Base-by-base conservation (phyloP, 345 rosid genomes). In the Nephelium lappaceum region DNA sequence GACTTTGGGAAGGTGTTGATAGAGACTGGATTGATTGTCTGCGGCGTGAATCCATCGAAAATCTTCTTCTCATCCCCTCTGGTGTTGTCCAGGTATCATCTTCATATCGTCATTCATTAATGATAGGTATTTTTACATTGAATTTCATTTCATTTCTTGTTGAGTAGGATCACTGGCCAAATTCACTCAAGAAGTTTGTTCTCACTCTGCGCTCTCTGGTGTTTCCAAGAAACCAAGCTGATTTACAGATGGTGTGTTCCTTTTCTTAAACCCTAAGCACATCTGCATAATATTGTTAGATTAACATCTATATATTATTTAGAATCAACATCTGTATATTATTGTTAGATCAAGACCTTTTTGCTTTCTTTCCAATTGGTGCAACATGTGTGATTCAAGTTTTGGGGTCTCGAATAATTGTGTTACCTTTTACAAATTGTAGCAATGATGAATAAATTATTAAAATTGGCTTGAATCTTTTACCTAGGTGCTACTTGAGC, bases 1-100 rank as follows among this genome's bases (percentile, higher is more conserved):
- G 88, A 71, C 91, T 86, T 45, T 95, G 98, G 98, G 95, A 93
- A 86, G 87, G 85, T 65, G 79, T 95, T 66, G 92, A 95, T 77
- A 16, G 79, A 74, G 88, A 91, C 2, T 95, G 98, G 98, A 85
- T 92, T 78, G 88, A 88, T 12, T 92, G 98, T 85, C 83, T 95
- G 49, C 85, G 84, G 23, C 74, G 78, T 49, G 98, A 95, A 74
- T 83, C 92, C 15, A 83, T 83, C 55, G 84, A 88, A 53, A 88
- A 88, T 77, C 90, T 92, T 77, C 89, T 92, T 71, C 91, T 85
- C 16, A 88, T 95, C 66, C 98, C 99, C 47, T 92, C 90, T 73
- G 97, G 96, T 70, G 70, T 73, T 25, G 82, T 87, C 45, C 97
- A 92, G 87, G 98, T 92, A 55, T 9, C 24, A 3, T 45, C 43